A percentile compares a stretch with the other conserved stretches of the same genome.
Conservation (phyloP, 306 rosid genomes). For the Sesbania bispinosa region DNA sequence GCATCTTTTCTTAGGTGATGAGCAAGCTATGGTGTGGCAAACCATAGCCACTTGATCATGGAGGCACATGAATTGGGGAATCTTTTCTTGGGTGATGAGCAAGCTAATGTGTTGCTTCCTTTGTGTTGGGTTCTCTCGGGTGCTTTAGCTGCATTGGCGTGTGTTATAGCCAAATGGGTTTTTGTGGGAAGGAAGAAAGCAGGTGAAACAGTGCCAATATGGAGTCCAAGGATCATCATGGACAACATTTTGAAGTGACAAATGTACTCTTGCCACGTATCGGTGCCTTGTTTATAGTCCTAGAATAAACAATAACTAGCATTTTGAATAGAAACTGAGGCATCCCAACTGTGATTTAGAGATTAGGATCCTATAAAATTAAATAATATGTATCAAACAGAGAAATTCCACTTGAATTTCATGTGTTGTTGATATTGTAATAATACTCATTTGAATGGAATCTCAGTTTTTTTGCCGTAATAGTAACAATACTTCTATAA, state of each 20-base stretch:
- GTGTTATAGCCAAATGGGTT: conserved; percentile 63
- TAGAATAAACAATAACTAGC: too few species aligned
- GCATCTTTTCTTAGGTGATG: conserved; percentile 58
- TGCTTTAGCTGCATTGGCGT: conserved; percentile 47
- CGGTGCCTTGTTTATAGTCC: background rate
- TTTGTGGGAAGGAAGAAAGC: conserved; percentile 64
- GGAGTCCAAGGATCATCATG: conserved; percentile 56
- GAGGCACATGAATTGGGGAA: conserved; percentile 55
- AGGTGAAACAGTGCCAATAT: conserved; percentile 53
- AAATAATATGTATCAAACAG: background rate
- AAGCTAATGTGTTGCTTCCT: conserved; percentile 68
- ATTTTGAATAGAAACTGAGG: too few species aligned
- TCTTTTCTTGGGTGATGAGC: conserved; percentile 7
- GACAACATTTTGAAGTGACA: conserved; percentile 80
- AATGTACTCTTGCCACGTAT: too few species aligned
- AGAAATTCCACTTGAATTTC: conserved; percentile 6
- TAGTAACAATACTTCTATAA: background rate
- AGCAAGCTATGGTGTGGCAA: conserved; percentile 32
- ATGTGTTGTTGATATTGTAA: background rate
- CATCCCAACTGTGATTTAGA: too few species aligned
- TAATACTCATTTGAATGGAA: background rate
- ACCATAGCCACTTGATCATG: conserved; percentile 54
- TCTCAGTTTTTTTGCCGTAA: background rate
- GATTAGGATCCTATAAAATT: background rate
- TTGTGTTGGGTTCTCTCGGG: conserved; percentile 78